Conservation (phyloP, 2,329 filamentous ascomycete genomes). For the Talaromyces rugulosus region DNA sequence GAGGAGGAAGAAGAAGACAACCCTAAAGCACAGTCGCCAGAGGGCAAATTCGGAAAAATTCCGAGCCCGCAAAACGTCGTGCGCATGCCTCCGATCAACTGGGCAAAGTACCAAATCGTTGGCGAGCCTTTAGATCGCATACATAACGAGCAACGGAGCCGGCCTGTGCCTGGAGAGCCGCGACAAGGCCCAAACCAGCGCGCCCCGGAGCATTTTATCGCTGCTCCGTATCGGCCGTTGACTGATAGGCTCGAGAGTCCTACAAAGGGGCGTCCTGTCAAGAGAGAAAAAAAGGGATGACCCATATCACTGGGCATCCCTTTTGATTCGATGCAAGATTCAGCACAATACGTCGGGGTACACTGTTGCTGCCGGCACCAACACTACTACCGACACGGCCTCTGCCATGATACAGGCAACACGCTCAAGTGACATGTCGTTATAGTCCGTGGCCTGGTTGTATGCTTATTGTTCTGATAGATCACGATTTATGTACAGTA, state of each 20-base stretch:
- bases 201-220: slow-evolving; percentile 49
- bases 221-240: slow-evolving; percentile 58
- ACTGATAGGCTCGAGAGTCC: slow-evolving; percentile 46
- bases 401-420: neutral
- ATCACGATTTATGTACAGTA: neutral
- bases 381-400: neutral
- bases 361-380: neutral
- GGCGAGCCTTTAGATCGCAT: slow-evolving; percentile 79
- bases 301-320: neutral
- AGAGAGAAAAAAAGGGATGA: slow-evolving; percentile 33
- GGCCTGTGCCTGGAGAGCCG: slow-evolving; percentile 50
- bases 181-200: slow-evolving; percentile 27
- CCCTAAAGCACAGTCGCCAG: neutral
- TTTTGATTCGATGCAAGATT: neutral
- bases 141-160: slow-evolving; percentile 70
- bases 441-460: neutral
- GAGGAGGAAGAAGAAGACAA: neutral
- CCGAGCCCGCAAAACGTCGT: slow-evolving; percentile 78
- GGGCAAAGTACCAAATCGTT: slow-evolving; percentile 89
- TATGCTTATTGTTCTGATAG: neutral
- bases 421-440: neutral
- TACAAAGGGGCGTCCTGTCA: slow-evolving; percentile 24
- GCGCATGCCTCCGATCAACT: slow-evolving; percentile 85
- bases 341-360: neutral
- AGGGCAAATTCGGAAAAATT: slow-evolving; percentile 56